Evolutionary conservation across 2,329 filamentous ascomycete genomes (phyloP).

Genomic region (Scleromitrula shiraiana): DNA sequence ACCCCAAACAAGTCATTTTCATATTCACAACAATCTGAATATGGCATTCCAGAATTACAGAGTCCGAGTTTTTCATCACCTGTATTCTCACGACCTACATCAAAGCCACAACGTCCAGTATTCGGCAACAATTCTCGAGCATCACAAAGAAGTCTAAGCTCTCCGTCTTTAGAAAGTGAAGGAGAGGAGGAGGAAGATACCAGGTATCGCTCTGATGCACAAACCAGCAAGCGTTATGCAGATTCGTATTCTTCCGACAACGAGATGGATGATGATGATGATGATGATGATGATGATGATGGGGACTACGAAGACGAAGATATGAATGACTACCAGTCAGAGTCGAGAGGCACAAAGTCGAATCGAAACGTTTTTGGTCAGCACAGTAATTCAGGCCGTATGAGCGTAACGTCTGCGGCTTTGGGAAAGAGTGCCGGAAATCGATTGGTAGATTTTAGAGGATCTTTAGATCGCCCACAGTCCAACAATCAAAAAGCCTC

Average conservation of each 20-base stretch:
- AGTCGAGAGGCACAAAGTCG: constrained; percentile 26
- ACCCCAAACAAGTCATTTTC: constrained; percentile 25
- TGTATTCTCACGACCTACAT: constrained; percentile 15
- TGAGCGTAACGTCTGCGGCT: constrained; percentile 10
- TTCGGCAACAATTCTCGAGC: constrained; percentile 2
- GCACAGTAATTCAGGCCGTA: constrained; percentile 42
- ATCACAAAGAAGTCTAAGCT: constrained; percentile 15
- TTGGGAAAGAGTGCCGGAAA: constrained; percentile 15
- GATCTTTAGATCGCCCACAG: constrained; percentile 14
- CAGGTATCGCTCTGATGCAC: constrained; percentile 35
- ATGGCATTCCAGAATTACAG: constrained; percentile 14
- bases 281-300: constrained; percentile 33
- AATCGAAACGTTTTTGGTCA: constrained; percentile 24
- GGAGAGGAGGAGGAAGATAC: constrained; percentile 35
- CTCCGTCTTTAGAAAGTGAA: constrained; percentile 31
- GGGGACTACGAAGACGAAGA: constrained; percentile 33
- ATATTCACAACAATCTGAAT: constrained; percentile 30
- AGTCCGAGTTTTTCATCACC: constrained; percentile 16
- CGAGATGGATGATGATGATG: constrained; percentile 30
- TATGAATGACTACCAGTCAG: constrained; percentile 18
- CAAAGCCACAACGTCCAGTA: constrained; percentile 35
- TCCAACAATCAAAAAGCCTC: constrained; percentile 13
- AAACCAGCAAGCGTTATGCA: constrained; percentile 29
- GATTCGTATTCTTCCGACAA: constrained; percentile 32
- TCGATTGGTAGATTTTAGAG: constrained; percentile 10